Base-by-base conservation (phyloP, 495 filamentous ascomycete species). In the Friedmanniomyces simplex region DNA sequence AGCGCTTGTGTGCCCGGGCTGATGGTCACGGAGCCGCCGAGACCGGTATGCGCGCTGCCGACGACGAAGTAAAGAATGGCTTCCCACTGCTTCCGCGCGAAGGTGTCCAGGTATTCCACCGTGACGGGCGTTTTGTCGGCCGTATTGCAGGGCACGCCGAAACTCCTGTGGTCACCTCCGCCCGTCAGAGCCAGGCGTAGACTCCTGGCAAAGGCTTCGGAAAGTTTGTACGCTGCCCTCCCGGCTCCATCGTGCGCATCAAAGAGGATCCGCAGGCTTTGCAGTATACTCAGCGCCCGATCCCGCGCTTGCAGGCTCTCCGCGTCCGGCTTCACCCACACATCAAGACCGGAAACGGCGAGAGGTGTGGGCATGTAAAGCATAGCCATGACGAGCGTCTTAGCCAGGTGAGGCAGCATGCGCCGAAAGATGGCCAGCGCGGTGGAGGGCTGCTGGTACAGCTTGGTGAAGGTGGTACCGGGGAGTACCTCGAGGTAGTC, bases 401-500 rank as follows among this genome's bases (percentile, higher is more conserved):
- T 96, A 66, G 93, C 93, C 52, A 96, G 72, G 57, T 91, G 87
- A 58, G 94, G 87, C 55, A 97, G 79, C 90, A 97, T 96, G 73
- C 93, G 89, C 62, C 94, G 82, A 71, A 96, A 97, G 63, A 98
- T 91, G 51, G 93, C 94, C 42, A 98, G 82, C 26, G 89, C 85
- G 4, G 94, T 95, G 8, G 90, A 95, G 13, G 93, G 93, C 77
- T 96, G 90, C 74, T 89, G 86, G 77, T 98, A 98, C 10, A 98
- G 77, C 71, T 85, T 84, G 62, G 78, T 78, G 69, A 96, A 95
- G 22, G 84, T 88, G n/a, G 84, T 89, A 51, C 87, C 88, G 26
- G 89, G 86, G 63, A 95, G 85, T 68, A 82, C 78, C 79, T 96
- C 88, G 70, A 96, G 82, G 73, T 95, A 95, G 64, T 94, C 88